Conservation (phyloP, 2,329 filamentous ascomycete genomes). For the Penicillium fuscoglaucum region DNA sequence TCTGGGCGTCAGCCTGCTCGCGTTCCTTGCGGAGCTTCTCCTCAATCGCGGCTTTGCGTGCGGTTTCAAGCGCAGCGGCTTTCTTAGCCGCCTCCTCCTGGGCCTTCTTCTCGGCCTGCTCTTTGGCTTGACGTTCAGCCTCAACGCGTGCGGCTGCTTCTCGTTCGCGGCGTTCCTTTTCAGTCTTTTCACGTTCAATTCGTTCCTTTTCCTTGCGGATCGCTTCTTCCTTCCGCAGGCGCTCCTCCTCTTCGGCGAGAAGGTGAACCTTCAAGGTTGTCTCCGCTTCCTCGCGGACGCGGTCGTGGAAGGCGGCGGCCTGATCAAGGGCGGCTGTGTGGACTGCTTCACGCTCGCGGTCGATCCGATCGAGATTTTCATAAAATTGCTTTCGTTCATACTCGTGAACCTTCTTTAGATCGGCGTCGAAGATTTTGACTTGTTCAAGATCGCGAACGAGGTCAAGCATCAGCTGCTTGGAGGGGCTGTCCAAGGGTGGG, state of each 20-base stretch:
- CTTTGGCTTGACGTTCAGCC: slow-evolving; percentile 47
- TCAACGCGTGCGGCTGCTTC: slow-evolving; percentile 43
- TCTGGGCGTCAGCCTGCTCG: slow-evolving; percentile 33
- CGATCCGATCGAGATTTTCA: slow-evolving; percentile 62
- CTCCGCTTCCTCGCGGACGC: slow-evolving; percentile 59
- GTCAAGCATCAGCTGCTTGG: slow-evolving; percentile 43
- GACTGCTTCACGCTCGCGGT: slow-evolving; percentile 61
- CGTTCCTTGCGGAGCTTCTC: slow-evolving; percentile 38
- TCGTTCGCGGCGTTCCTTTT: slow-evolving; percentile 33
- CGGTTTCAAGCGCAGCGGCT: slow-evolving; percentile 36
- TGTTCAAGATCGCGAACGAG: slow-evolving; percentile 44
- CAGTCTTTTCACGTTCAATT: slow-evolving; percentile 35
- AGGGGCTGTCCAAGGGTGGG: slow-evolving; percentile 40
- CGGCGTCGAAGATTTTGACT: slow-evolving; percentile 43
- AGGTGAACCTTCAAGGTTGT: slow-evolving; percentile 53
- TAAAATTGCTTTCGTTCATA: slow-evolving; percentile 51
- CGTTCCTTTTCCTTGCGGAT: slow-evolving; percentile 38
- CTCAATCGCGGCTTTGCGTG: slow-evolving; percentile 41
- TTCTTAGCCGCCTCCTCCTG: slow-evolving; percentile 36
- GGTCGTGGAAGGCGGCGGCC: slow-evolving; percentile 66
- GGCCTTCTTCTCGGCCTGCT: slow-evolving; percentile 36
- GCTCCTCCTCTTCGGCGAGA: slow-evolving; percentile 41
- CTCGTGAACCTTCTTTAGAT: slow-evolving; percentile 46
- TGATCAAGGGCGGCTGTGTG: slow-evolving; percentile 67
- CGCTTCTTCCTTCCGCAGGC: slow-evolving; percentile 38